These are phyloP conservation scores for Chenopodium album DNA, from an alignment of 148 eudicot genomes.

Conservation along the genomic window DNA sequence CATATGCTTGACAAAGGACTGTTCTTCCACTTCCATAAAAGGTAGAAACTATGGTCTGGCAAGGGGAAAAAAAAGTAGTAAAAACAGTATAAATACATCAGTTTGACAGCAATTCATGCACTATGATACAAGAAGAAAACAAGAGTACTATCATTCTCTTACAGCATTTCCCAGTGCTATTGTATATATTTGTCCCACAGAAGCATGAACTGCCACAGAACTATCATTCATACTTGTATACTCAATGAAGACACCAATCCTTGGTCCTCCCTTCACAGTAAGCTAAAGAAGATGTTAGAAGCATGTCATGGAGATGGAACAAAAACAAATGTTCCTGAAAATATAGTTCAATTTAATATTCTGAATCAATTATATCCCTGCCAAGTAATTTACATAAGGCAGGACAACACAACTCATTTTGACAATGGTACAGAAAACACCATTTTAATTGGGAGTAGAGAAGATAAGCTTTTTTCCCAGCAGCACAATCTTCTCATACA, in stretches of 20 bases:
- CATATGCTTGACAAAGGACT: conserved; percentile 58
- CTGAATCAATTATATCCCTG: too few relatives aligned
- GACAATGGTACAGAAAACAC: not conserved
- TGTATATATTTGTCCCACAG: conserved; percentile 62
- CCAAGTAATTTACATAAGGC: not conserved
- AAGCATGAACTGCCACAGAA: conserved; percentile 47
- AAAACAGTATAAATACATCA: not conserved
- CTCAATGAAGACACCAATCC: conserved; percentile 52
- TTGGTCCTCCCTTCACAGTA: conserved; percentile 78
- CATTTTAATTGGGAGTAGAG: not conserved
- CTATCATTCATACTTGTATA: conserved; percentile 56
- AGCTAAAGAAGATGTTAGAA: conserved; percentile 40
- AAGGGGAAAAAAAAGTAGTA: conserved; percentile 11
- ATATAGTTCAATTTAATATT: not conserved
- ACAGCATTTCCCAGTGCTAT: conserved; percentile 73
- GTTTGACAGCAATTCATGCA: not conserved
- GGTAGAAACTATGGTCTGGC: conserved; percentile 56
- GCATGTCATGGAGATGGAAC: not conserved
- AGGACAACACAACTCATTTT: not conserved
- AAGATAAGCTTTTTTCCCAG: not conserved
- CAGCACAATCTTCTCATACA: not conserved
- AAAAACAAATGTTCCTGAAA: not conserved
- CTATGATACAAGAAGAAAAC: not conserved
- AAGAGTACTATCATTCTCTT: conserved; percentile 15
- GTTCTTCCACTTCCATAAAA: conserved; percentile 54